phyloP scores from a whole-genome alignment of 202 grass and related monocot species.

The Sporobolus alterniflorus region DNA sequence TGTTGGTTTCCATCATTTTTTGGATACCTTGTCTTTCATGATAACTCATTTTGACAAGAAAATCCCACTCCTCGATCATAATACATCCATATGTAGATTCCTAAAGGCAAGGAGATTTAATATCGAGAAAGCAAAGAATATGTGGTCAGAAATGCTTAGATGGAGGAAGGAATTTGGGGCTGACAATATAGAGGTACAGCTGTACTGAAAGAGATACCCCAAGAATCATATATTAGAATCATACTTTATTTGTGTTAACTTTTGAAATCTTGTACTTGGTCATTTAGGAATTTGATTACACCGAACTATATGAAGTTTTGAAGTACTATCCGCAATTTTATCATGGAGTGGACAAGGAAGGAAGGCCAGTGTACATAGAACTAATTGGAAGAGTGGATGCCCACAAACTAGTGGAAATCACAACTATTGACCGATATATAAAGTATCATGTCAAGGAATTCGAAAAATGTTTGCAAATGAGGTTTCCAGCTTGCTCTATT shows the following conservation, averaged over 20 bases:
- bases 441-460: conserved; percentile 99
- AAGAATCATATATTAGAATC: background rate
- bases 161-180: conserved; percentile 91
- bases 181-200: conserved; percentile 80
- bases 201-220: background rate
- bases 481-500: conserved; percentile 93
- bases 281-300: conserved; percentile 85
- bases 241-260: background rate
- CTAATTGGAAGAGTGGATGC: conserved; percentile 87
- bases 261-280: conserved; percentile 30
- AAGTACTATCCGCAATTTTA: conserved; percentile 98
- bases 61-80: background rate
- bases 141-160: conserved; percentile 97
- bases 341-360: conserved; percentile 96
- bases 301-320: conserved; percentile 73
- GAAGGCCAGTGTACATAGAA: conserved; percentile 92
- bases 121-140: conserved; percentile 89
- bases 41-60: conserved; percentile 7
- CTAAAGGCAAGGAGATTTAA: conserved; percentile 94
- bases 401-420: conserved; percentile 87
- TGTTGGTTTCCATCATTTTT: background rate
- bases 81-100: conserved; percentile 54
- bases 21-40: background rate
- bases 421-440: conserved; percentile 86
- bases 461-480: conserved; percentile 80